Percentiles rank a stretch among this genome's conserved stretches.
phyloP scores from a whole-genome alignment of 352 stramenopile species.

The Paralagenidium karlingii region DNA sequence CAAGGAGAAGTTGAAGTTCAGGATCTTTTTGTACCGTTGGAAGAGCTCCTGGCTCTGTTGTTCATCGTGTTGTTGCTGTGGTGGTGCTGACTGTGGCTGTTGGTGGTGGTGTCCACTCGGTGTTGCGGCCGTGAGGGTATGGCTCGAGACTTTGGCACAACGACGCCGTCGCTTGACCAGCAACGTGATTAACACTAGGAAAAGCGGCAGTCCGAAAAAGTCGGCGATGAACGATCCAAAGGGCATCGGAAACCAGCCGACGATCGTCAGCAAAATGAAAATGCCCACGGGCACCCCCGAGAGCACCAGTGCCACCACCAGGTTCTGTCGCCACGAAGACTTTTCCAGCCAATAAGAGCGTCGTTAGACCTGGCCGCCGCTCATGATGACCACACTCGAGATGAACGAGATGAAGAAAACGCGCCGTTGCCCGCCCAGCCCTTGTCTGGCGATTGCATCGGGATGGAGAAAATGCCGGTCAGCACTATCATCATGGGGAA shows the following conservation, averaged over 20 bases:
- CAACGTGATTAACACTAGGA: conserved; percentile 6
- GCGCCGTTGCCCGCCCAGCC: conserved; percentile 12
- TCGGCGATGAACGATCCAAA: conserved; percentile 9
- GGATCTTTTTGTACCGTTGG: no score
- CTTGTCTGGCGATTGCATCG: neutral
- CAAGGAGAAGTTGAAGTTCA: no score
- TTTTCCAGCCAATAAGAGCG: no score
- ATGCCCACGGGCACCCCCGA: conserved; percentile 7
- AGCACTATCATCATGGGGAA: conserved; percentile 6
- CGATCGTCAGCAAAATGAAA: conserved; percentile 2
- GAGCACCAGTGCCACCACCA: no score
- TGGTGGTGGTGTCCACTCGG: conserved; percentile 4
- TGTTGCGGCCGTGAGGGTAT: no score
- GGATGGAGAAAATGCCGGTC: neutral
- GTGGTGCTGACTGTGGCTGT: conserved; percentile 4
- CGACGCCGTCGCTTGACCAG: conserved; percentile 1
- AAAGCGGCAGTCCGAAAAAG: conserved; percentile 6
- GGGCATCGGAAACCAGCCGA: conserved; percentile 12
- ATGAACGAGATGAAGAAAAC: conserved; percentile 10
- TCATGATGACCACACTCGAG: conserved; percentile 3
- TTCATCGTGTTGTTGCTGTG: neutral
- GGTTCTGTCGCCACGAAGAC: no score
- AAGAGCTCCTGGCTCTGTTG: no score
- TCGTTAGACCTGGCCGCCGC: conserved; percentile 5
- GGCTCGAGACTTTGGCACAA: no score